Evolutionary conservation across 352 stramenopile genomes (phyloP), one percentile per base, ranked within the genome.

Genomic region (Globisporangium sylvaticum): DNA sequence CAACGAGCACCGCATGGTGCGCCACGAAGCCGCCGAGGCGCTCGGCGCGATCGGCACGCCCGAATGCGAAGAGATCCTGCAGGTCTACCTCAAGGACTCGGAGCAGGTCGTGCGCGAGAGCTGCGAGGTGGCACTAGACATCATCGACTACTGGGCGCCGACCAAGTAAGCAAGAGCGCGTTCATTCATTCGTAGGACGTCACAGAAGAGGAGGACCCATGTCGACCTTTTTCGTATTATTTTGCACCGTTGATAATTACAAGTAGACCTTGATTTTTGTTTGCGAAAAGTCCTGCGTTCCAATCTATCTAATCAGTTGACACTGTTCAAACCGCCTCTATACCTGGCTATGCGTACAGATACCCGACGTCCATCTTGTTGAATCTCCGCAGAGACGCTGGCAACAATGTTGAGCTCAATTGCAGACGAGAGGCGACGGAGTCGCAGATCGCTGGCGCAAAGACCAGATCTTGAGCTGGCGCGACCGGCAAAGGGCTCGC

Each of bases 11-110:
- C 80, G 84, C 53, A 99, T 99, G 96, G 97, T 99, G 34, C 90
- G 97, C 67, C 97, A 99, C 76, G 97, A 99, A 75, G 96, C 94
- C 37, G 97, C 97, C 0, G 97, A 99, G 84, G 97, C 97, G 29
- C 81, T 99, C 8, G 97, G 97, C 60, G 94, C 97, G 5, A 98
- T 99, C 69, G 96, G 96, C 67, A 93, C 91, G 20, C 80, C 80
- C 39, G 90, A 98, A 44, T 97, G 91, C 63, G 91, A 99, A 76
- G 72, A 79, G 27, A 92, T 99, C 52, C 72, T 99, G 14, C 75
- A 80, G 48, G 57, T 81, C 14, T 89, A 91, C 67, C 70, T 87
- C 24, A 78, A 87, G 58, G 86, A 94, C 71, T 56, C 72, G 34
- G 86, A 97, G 54, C 81, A 85, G 59, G 91, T 98, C 39, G 96